Conservation (phyloP, 2,329 filamentous ascomycete genomes). For the Colletotrichum sp. region DNA sequence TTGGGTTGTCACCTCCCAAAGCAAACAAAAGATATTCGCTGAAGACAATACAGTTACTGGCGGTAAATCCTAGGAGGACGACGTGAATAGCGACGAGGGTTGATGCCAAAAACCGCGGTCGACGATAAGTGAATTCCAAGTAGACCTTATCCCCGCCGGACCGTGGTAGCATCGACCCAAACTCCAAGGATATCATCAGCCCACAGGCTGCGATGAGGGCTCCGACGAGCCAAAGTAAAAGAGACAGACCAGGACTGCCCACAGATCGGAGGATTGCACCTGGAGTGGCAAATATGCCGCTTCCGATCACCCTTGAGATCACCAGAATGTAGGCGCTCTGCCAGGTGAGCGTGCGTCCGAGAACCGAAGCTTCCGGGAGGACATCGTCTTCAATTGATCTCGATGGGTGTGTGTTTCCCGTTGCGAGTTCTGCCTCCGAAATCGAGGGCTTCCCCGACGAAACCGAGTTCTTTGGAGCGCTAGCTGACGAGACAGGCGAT, state of each 20-base stretch:
- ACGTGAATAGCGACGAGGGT: conserved; percentile 68
- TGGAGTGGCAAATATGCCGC: conserved; percentile 75
- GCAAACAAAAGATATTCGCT: conserved; percentile 70
- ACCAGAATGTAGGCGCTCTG: conserved; percentile 70
- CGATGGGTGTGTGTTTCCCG: neutral
- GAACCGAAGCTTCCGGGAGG: conserved; percentile 61
- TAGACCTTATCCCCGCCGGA: conserved; percentile 75
- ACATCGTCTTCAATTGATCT: conserved; percentile 60
- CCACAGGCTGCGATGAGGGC: conserved; percentile 66
- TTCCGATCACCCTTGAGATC: conserved; percentile 72
- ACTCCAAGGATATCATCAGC: conserved; percentile 68
- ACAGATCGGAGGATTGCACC: conserved; percentile 70
- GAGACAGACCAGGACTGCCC: conserved; percentile 68
- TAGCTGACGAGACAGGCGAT: neutral
- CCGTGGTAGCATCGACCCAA: conserved; percentile 73
- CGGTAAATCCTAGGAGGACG: conserved; percentile 69
- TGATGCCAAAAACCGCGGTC: conserved; percentile 68
- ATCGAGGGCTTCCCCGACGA: neutral
- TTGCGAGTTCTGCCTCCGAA: neutral
- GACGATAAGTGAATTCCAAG: conserved; percentile 71
- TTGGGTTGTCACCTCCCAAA: conserved; percentile 53
- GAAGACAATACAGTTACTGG: conserved; percentile 74
- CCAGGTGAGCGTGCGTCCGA: conserved; percentile 67
- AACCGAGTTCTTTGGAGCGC: neutral
- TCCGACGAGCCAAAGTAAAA: conserved; percentile 68